Percentiles rank a stretch among this genome's conserved stretches.
phyloP scores from a whole-genome alignment of 1,284 basidiomycete species.

The Sanghuangporus baumii region DNA sequence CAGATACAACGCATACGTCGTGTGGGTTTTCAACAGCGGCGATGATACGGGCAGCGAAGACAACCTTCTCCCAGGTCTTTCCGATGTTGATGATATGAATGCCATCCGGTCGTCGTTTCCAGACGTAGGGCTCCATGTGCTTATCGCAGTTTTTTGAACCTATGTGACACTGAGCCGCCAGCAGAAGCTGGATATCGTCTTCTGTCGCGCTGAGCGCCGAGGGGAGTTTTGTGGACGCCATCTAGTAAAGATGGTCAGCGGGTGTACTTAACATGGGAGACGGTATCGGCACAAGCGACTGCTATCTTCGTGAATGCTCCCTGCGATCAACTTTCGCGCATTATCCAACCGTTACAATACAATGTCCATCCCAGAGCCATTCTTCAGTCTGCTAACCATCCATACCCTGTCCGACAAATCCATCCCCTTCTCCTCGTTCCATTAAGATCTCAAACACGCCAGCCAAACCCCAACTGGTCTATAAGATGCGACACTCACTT shows the following conservation, averaged over 20 bases:
- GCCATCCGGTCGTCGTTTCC: slow-evolving; percentile 93
- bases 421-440: not conserved
- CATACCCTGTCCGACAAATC: not conserved
- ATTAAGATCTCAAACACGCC: not conserved
- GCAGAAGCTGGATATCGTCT: slow-evolving; percentile 94
- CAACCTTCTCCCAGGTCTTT: slow-evolving; percentile 99
- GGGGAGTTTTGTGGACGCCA: slow-evolving; percentile 83
- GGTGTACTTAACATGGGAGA: not conserved
- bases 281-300: too few species aligned
- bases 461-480: not conserved
- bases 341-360: not conserved
- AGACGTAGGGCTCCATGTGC: slow-evolving; percentile 98
- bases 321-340: not conserved
- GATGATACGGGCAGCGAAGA: slow-evolving; percentile 91
- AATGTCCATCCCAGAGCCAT: not conserved
- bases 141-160: slow-evolving; percentile 99
- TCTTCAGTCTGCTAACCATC: not conserved
- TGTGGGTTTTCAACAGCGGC: slow-evolving; percentile 96
- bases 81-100: slow-evolving; percentile 98
- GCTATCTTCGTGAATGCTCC: too few species aligned
- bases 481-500: slow-evolving; percentile 2
- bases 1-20: slow-evolving; percentile 97
- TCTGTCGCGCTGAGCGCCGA: slow-evolving; percentile 90
- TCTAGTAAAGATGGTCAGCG: not conserved
- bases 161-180: slow-evolving; percentile 95